phyloP scores from a whole-genome alignment of 352 stramenopile species.

The Pythium sukuiense region DNA sequence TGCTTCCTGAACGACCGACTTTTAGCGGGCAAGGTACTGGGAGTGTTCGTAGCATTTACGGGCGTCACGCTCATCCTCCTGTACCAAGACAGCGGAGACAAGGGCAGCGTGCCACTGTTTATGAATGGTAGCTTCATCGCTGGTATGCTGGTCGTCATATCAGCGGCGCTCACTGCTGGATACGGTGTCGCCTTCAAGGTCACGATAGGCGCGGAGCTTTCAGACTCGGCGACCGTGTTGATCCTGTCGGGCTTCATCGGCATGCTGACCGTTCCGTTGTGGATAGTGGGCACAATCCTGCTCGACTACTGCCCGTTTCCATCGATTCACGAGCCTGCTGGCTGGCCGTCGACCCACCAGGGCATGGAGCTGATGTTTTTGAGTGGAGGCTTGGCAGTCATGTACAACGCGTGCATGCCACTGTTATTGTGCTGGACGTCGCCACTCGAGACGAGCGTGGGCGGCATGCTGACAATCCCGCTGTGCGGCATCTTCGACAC shows the following conservation, averaged over 20 bases:
- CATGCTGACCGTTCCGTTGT: constrained; percentile 41
- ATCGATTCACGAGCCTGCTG: constrained; percentile 43
- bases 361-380: constrained; percentile 36
- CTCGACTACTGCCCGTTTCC: constrained; percentile 35
- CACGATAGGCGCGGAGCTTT: constrained; percentile 36
- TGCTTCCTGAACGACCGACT: constrained; percentile 48
- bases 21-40: constrained; percentile 32
- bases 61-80: constrained; percentile 45
- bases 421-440: constrained; percentile 49
- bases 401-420: constrained; percentile 39
- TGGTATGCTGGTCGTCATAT: constrained; percentile 42
- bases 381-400: constrained; percentile 31
- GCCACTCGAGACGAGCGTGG: constrained; percentile 49
- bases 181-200: constrained; percentile 50
- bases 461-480: constrained; percentile 51
- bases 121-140: constrained; percentile 33
- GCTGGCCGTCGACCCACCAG: constrained; percentile 32
- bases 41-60: constrained; percentile 40
- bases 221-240: constrained; percentile 46
- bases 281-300: constrained; percentile 38
- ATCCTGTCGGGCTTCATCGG: constrained; percentile 42
- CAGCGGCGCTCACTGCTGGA: constrained; percentile 36
- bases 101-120: constrained; percentile 18
- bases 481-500: constrained; percentile 47
- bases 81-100: constrained; percentile 28